Evolutionary conservation across 495 filamentous ascomycete genomes (phyloP).

Genomic region (Talaromyces proteolyticus): DNA sequence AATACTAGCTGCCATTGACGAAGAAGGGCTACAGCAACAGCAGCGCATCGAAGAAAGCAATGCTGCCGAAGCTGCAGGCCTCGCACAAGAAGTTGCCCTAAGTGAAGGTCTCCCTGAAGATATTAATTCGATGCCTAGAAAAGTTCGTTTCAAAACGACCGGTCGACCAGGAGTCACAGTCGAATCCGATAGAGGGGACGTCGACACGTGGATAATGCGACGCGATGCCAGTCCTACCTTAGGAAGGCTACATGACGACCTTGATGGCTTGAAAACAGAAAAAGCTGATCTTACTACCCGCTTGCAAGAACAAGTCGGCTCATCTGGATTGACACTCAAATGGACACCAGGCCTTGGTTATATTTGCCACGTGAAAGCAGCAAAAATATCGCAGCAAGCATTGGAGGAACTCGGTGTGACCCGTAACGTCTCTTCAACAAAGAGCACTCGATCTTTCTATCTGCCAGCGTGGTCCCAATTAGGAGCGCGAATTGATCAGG

Average conservation of each 20-base stretch:
- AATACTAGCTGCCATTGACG: slow-evolving; percentile 80
- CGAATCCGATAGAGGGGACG: slow-evolving; percentile 24
- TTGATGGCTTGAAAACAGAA: slow-evolving; percentile 51
- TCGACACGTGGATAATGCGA: slow-evolving; percentile 84
- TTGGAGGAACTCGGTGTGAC: slow-evolving; percentile 41
- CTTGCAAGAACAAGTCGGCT: slow-evolving; percentile 51
- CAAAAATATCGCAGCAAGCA: slow-evolving; percentile 52
- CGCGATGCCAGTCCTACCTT: slow-evolving; percentile 59
- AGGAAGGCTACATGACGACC: slow-evolving; percentile 55
- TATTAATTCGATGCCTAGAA: slow-evolving; percentile 35
- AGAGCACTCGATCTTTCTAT: slow-evolving; percentile 80
- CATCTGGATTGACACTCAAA: slow-evolving; percentile 62
- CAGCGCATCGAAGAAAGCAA: slow-evolving; percentile 71
- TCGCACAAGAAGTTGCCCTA: slow-evolving; percentile 61
- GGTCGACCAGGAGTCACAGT: slow-evolving; percentile 18
- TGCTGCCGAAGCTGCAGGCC: slow-evolving; percentile 56
- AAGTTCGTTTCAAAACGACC: slow-evolving; percentile 28
- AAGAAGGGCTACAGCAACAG: slow-evolving; percentile 77
- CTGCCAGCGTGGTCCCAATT: slow-evolving; percentile 76
- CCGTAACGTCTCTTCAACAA: slow-evolving; percentile 66
- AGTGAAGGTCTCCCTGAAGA: slow-evolving; percentile 50
- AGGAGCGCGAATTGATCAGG: slow-evolving; percentile 66
- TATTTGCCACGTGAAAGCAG: slow-evolving; percentile 82
- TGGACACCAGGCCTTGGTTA: slow-evolving; percentile 84
- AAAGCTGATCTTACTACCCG: slow-evolving; percentile 53